phyloP scores from a whole-genome alignment of 768 basidiomycete species.

The Rhizopogon rudus region DNA sequence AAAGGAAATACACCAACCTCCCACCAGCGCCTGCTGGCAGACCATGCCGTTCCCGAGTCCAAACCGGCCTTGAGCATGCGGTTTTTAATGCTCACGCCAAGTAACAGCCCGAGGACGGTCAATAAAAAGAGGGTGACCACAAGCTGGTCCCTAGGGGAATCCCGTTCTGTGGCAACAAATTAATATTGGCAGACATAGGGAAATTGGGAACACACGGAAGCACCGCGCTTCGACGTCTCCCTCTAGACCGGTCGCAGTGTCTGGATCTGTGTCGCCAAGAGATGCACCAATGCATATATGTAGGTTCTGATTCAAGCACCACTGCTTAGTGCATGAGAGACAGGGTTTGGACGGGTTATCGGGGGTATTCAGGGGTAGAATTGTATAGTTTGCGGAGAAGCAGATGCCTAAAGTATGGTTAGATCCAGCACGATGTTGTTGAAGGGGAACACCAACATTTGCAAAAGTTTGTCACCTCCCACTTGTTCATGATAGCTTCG shows the following conservation, averaged over 20 bases:
- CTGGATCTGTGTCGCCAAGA: conserved; percentile 84
- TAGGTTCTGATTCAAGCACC: conserved; percentile 91
- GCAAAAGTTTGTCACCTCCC: conserved; percentile 90
- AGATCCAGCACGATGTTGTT: not conserved
- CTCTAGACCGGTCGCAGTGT: conserved; percentile 91
- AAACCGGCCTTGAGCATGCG: conserved; percentile 78
- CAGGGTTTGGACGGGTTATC: conserved; percentile 88
- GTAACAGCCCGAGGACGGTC: conserved; percentile 78
- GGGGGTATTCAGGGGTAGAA: conserved; percentile 73
- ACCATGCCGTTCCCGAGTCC: conserved; percentile 59
- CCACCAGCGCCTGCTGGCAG: conserved; percentile 71
- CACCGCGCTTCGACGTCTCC: conserved; percentile 95
- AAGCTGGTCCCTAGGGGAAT: conserved; percentile 92
- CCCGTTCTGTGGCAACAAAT: conserved; percentile 59
- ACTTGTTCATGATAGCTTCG: conserved; percentile 53
- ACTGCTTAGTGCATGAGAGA: conserved; percentile 89
- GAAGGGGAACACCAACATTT: conserved; percentile 54
- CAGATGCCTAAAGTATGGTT: conserved; percentile 67
- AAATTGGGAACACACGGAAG: conserved; percentile 68
- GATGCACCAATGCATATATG: conserved; percentile 76
- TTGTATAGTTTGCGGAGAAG: conserved; percentile 82
- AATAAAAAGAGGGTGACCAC: conserved; percentile 89
- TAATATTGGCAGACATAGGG: conserved; percentile 16
- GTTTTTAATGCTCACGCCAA: conserved; percentile 80
- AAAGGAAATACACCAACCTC: conserved; percentile 48